Base-by-base conservation (phyloP, 441 rosid genomes). In the Breynia disticha region DNA sequence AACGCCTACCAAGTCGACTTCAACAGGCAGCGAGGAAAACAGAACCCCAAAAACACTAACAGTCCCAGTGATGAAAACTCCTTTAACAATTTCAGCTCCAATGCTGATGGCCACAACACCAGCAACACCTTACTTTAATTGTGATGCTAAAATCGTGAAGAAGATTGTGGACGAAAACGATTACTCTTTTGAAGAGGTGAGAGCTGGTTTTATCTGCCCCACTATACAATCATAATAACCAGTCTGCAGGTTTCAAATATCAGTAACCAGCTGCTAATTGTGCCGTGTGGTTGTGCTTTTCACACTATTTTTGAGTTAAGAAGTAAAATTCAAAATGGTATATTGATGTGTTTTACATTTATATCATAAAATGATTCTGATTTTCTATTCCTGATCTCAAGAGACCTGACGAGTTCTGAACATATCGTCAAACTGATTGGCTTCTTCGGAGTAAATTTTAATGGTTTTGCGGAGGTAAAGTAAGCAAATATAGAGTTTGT, bases 121-220 rank as follows among this genome's bases (percentile, higher is more conserved):
- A 32, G 75, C 77, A 44, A 72, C 83, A n/a, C 84, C 82, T 46
- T 55, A 9, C 14, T 56, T 54, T 55, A 57, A 54, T 35, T 61
- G 58, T 24, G 46, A 21, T 35, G 15, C 65, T 28, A 63, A 52
- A 48, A 48, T 69, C 12, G 48, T 18, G 9, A 68, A 70, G 51
- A 66, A 19, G 15, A 15, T 32, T 4, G 7, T 54, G 1, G 72
- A 69, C 42, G 54, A 46, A 21, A 19, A 66, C 28, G 87, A 83
- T 22, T 79, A 74, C 74, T 83, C 90, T 4, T 79, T 84, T 51
- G 91, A 86, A 71, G 91, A 88, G 71, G 51, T 68, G 17, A 76
- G 91, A 64, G 87, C 82, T 45, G 86, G 82, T 37, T 73, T 76
- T 28, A 5, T 61, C 15, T 24, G 55, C 59, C 64, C 58, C 12